Conservation (phyloP, 2,329 filamentous ascomycete genomes). For the Exophiala sideris region DNA sequence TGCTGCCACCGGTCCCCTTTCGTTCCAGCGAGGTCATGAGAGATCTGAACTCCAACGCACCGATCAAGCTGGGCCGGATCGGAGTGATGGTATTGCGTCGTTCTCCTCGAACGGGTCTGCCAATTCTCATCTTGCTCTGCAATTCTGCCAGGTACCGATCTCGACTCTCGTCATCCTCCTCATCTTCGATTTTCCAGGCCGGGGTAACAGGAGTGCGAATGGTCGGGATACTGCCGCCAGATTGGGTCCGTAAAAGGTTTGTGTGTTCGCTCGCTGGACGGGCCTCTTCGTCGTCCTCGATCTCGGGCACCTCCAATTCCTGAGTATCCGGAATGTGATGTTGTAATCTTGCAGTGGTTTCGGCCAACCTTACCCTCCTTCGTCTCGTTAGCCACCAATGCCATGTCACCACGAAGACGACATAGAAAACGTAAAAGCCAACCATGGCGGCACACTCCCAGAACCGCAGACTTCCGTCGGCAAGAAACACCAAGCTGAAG, state of each 20-base stretch:
- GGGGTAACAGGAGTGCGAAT: slow-evolving; percentile 53
- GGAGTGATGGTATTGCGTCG: slow-evolving; percentile 74
- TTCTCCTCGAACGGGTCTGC: slow-evolving; percentile 62
- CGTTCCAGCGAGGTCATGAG: slow-evolving; percentile 84
- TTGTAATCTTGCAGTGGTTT: slow-evolving; percentile 70
- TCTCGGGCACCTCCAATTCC: slow-evolving; percentile 55
- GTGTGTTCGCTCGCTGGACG: slow-evolving; percentile 44
- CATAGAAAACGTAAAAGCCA: slow-evolving; percentile 84
- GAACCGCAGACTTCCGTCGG: slow-evolving; percentile 75
- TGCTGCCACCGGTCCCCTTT: slow-evolving; percentile 61
- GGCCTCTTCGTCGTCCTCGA: slow-evolving; percentile 55
- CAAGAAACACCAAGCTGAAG: slow-evolving; percentile 83
- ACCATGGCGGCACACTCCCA: slow-evolving; percentile 95
- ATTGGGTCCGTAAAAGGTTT: slow-evolving; percentile 47
- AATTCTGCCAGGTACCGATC: slow-evolving; percentile 72
- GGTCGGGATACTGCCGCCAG: slow-evolving; percentile 62
- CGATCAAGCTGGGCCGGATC: slow-evolving; percentile 88
- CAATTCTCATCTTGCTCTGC: slow-evolving; percentile 87
- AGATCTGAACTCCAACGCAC: slow-evolving; percentile 88
- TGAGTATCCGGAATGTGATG: slow-evolving; percentile 62
- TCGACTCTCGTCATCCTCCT: slow-evolving; percentile 54
- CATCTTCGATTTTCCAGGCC: slow-evolving; percentile 51
- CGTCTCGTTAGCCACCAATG: slow-evolving; percentile 76
- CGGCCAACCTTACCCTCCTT: slow-evolving; percentile 60
- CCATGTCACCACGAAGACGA: slow-evolving; percentile 82